Percentiles rank a stretch among this genome's conserved stretches.
Conservation (phyloP, 495 filamentous ascomycete genomes). For the Penicillium cataractarum region DNA sequence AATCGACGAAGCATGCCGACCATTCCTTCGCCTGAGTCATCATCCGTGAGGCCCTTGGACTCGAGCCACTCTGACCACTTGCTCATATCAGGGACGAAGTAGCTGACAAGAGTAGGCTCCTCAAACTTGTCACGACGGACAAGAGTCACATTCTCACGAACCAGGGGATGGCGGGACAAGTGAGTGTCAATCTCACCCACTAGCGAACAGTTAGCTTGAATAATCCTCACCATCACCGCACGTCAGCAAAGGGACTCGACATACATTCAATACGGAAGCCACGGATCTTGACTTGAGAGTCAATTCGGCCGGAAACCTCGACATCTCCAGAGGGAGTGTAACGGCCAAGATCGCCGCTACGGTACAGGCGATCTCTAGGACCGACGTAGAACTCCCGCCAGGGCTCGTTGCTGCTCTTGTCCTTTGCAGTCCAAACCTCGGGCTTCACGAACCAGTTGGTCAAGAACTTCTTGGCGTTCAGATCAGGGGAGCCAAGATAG, state of each 20-base stretch:
- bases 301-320: slow-evolving; percentile 76
- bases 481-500: slow-evolving; percentile 70
- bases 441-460: slow-evolving; percentile 87
- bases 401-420: slow-evolving; percentile 50
- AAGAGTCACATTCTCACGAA: slow-evolving; percentile 86
- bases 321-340: slow-evolving; percentile 76
- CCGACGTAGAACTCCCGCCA: slow-evolving; percentile 85
- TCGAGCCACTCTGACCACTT: slow-evolving; percentile 72
- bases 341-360: slow-evolving; percentile 78
- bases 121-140: slow-evolving; percentile 87
- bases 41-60: slow-evolving; percentile 55
- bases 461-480: slow-evolving; percentile 82
- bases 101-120: slow-evolving; percentile 86
- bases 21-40: slow-evolving; percentile 54
- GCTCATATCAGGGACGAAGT: slow-evolving; percentile 81
- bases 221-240: background rate
- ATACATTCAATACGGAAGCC: slow-evolving; percentile 85
- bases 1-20: slow-evolving; percentile 66
- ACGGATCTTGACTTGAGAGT: slow-evolving; percentile 93
- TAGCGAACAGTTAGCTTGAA: background rate
- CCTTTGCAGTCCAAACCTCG: slow-evolving; percentile 68
- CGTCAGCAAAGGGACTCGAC: background rate
- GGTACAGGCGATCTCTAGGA: slow-evolving; percentile 83
- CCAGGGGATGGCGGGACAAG: slow-evolving; percentile 73
- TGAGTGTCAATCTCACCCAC: slow-evolving; percentile 90